Percentiles rank a stretch among this genome's conserved stretches.
Conservation (phyloP, 2,329 filamentous ascomycete genomes). For the Penicillium sp. region DNA sequence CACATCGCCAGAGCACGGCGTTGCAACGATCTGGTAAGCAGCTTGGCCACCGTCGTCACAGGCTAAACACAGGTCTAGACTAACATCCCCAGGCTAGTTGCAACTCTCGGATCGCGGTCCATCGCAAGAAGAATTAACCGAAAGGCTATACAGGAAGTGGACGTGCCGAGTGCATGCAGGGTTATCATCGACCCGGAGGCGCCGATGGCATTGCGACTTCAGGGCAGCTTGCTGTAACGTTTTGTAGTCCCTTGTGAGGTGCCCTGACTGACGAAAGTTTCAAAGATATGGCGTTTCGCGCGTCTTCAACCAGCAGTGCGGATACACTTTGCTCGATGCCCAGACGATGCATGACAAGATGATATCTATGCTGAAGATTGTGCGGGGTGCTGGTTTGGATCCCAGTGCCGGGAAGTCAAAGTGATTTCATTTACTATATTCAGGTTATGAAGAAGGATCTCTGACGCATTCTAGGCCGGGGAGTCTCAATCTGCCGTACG, state of each 20-base stretch:
- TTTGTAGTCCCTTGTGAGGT: not conserved
- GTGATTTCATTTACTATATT: constrained; percentile 50
- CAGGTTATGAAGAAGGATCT: not conserved
- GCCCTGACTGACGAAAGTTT: constrained; percentile 14
- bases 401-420: constrained; percentile 67
- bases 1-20: constrained; percentile 81
- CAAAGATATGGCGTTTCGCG: constrained; percentile 72
- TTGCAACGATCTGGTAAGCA: constrained; percentile 86
- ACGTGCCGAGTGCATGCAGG: constrained; percentile 80
- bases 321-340: constrained; percentile 78
- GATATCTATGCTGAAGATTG: constrained; percentile 61
- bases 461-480: constrained; percentile 39
- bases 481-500: constrained; percentile 73
- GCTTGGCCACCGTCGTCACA: not conserved
- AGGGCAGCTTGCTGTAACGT: constrained; percentile 76
- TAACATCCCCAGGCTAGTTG: constrained; percentile 68
- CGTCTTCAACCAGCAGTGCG: constrained; percentile 83
- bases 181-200: constrained; percentile 84
- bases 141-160: constrained; percentile 83
- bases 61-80: constrained; percentile 19
- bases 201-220: constrained; percentile 84
- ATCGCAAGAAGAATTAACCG: constrained; percentile 71
- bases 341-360: constrained; percentile 73
- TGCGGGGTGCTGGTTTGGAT: constrained; percentile 63
- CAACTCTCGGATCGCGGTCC: constrained; percentile 76